Evolutionary conservation across 2,329 filamentous ascomycete genomes (phyloP).

Genomic region (Pseudocercospora eumusae): DNA sequence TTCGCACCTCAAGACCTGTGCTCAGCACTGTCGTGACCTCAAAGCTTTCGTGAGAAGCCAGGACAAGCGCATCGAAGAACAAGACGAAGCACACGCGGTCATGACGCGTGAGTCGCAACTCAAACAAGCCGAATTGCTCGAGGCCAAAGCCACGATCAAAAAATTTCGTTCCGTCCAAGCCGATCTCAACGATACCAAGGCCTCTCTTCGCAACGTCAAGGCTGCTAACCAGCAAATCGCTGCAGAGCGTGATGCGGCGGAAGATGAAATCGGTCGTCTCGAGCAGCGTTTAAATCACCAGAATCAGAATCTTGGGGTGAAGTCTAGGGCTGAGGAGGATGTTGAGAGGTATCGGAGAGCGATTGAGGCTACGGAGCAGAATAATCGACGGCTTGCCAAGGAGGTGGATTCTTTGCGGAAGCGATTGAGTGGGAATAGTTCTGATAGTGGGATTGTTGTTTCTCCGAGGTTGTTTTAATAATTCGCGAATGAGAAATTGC

Average conservation of each 20-base stretch:
- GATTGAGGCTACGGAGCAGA: background rate
- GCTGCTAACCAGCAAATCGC: background rate
- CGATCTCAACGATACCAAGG: background rate
- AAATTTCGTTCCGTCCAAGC: background rate
- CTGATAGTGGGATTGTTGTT: background rate
- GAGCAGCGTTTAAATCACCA: no score
- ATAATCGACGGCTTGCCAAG: background rate
- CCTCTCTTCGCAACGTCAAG: background rate
- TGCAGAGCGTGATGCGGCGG: conserved; percentile 2
- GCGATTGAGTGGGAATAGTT: background rate
- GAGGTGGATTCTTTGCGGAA: background rate
- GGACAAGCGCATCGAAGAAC: conserved; percentile 3
- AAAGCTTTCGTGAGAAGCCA: conserved; percentile 5
- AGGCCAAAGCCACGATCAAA: background rate
- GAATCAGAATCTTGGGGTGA: background rate
- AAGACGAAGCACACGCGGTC: background rate
- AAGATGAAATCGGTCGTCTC: background rate
- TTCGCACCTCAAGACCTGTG: background rate
- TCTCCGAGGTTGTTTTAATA: background rate
- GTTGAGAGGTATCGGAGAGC: background rate
- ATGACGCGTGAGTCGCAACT: background rate
- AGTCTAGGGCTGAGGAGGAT: background rate
- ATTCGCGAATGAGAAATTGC: no score
- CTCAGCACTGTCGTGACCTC: background rate
- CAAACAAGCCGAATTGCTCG: background rate